Evolutionary conservation across 2,329 filamentous ascomycete species (phyloP).

Genomic region (Aquanectria penicillioides): DNA sequence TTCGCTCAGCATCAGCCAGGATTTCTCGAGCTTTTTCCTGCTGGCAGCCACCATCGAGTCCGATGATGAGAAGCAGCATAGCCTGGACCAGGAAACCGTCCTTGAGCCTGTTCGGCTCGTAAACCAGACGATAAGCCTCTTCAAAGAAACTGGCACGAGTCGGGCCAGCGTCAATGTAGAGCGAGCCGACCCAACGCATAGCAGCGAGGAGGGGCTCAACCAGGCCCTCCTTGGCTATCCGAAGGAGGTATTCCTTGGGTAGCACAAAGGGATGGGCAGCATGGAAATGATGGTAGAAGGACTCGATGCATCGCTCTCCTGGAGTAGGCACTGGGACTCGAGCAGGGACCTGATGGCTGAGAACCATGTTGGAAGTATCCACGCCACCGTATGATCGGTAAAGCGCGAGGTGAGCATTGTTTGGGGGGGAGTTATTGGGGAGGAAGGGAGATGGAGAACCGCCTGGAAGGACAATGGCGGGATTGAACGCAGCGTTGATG

Average conservation of each 20-base stretch:
- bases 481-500: conserved; percentile 22
- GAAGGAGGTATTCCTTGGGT: conserved; percentile 61
- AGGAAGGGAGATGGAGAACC: conserved; percentile 35
- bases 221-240: conserved; percentile 58
- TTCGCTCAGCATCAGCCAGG: conserved; percentile 72
- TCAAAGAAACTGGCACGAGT: conserved; percentile 63
- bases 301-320: conserved; percentile 64
- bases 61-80: conserved; percentile 79
- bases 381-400: conserved; percentile 32
- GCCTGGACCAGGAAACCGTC: conserved; percentile 79
- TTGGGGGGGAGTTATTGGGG: conserved; percentile 19
- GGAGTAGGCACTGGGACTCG: conserved; percentile 47
- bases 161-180: conserved; percentile 62
- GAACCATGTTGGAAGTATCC: conserved; percentile 32
- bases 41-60: conserved; percentile 80
- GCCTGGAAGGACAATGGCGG: conserved; percentile 23
- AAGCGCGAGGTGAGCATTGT: conserved; percentile 23
- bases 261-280: conserved; percentile 67
- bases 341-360: conserved; percentile 27
- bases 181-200: conserved; percentile 66
- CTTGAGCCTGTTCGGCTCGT: conserved; percentile 56
- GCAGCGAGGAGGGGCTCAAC: conserved; percentile 62
- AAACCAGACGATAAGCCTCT: conserved; percentile 64
- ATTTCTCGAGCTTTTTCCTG: conserved; percentile 74
- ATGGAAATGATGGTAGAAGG: conserved; percentile 68